phyloP scores from a whole-genome alignment of 495 filamentous ascomycete genomes.

The Aspergillus sparsus region DNA sequence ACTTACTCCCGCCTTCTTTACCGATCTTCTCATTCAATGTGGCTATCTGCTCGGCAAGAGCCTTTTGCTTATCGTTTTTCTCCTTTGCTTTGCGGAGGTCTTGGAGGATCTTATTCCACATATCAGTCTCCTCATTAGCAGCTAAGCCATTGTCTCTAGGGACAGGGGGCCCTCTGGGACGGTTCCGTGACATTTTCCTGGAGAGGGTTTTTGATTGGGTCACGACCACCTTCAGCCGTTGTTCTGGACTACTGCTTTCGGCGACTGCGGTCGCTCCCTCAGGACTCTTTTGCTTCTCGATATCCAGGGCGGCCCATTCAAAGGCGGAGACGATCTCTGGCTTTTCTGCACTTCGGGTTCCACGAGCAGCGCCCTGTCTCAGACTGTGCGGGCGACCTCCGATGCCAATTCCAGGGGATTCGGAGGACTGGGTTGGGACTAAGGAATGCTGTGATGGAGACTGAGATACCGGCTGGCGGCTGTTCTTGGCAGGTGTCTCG shows the following conservation, averaged over 20 bases:
- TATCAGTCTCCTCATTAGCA: conserved; percentile 62
- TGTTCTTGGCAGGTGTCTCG: conserved; percentile 13
- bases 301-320: conserved; percentile 28
- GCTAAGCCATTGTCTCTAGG: conserved; percentile 51
- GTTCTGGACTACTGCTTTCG: conserved; percentile 16
- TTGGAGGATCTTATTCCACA: conserved; percentile 64
- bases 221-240: conserved; percentile 13
- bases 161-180: conserved; percentile 41
- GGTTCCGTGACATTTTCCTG: conserved; percentile 46
- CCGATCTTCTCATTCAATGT: conserved; percentile 53
- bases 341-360: conserved; percentile 26
- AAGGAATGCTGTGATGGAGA: conserved; percentile 8
- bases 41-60: conserved; percentile 53
- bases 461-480: conserved; percentile 14
- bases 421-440: conserved; percentile 3
- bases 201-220: conserved; percentile 1
- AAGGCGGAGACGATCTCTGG: conserved; percentile 26
- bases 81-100: conserved; percentile 61
- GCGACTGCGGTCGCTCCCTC: conserved; percentile 14
- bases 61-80: conserved; percentile 57
- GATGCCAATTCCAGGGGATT: conserved; percentile 10
- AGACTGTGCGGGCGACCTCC: conserved; percentile 20
- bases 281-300: conserved; percentile 18
- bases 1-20: conserved; percentile 48
- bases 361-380: conserved; percentile 28